Conservation (phyloP, 257 asterid genomes). For the Primulina eburnea region DNA sequence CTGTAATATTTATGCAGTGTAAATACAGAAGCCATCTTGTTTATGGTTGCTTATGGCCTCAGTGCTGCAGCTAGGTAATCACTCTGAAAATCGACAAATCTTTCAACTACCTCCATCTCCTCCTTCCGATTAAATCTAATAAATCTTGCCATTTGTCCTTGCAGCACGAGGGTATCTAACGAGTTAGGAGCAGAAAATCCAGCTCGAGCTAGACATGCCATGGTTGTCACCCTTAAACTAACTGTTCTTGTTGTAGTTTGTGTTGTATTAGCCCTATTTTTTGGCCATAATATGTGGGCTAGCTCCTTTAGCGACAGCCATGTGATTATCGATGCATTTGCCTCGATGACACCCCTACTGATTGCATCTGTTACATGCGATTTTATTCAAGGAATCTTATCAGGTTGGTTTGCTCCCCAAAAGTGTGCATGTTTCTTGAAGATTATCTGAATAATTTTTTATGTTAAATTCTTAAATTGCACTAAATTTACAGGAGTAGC, state of each 20-base stretch:
- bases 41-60: slow-evolving; percentile 49
- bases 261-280: slow-evolving; percentile 39
- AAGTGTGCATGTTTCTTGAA: background rate
- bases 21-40: slow-evolving; percentile 35
- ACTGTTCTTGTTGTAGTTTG: slow-evolving; percentile 38
- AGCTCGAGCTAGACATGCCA: slow-evolving; percentile 56
- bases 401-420: slow-evolving; percentile 41
- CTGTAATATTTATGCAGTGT: slow-evolving; percentile 28
- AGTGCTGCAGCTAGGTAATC: slow-evolving; percentile 82
- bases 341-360: slow-evolving; percentile 64
- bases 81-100: background rate
- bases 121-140: no score
- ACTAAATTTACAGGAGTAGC: slow-evolving; percentile 20
- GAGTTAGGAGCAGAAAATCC: slow-evolving; percentile 75
- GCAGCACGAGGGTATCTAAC: slow-evolving; percentile 88
- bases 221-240: slow-evolving; percentile 57
- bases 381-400: slow-evolving; percentile 61
- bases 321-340: slow-evolving; percentile 40
- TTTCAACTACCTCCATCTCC: background rate
- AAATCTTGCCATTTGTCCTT: background rate
- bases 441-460: background rate
- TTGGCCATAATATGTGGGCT: slow-evolving; percentile 69
- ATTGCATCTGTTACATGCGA: slow-evolving; percentile 47
- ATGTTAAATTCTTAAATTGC: background rate
- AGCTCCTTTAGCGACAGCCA: slow-evolving; percentile 58